Base-by-base conservation (phyloP, 108 stramenopile genomes). In the Cyclostephanos invisitatus region DNA sequence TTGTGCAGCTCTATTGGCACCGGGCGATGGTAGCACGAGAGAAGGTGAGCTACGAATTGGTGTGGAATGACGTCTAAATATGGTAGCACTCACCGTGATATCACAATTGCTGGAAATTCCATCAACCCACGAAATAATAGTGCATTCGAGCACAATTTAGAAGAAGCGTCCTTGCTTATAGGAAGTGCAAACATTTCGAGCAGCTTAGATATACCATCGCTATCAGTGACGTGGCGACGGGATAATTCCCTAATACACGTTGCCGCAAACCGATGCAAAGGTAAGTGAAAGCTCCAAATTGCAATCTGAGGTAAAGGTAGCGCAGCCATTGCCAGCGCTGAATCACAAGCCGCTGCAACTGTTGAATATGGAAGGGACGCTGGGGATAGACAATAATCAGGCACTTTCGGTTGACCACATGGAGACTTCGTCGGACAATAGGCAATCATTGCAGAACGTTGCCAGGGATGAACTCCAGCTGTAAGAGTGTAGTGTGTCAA, bases 261-360 rank as follows among this genome's bases (percentile, higher is more conserved):
- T 32, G 94, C 94, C 9, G 88, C 75, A 77, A 96, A 96, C 35
- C 97, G 87, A 75, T 97, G 95, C 61, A 98, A 68, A 10, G 94
- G 94, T 32, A 93, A 64, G 66, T 98, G 97, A 70, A 98, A 96
- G 48, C 93, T 94, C 75, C 91, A 92, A 28, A 81, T 73, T 36
- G 86, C 84, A 56, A 83, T 75, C 73, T 96, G 95, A 17, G 89
- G 83, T 18, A 90, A 62, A 9, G 90, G 90, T n/a, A 94, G 63
- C 3, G 89, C 87, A 8, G 67, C 68, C 72, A 89, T 84, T 4
- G 90, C 93, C 11, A 87, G 62, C 6, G 78, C 75, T 25, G 85
- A 75, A 37, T 90, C 93, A 67, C 75, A 72, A 50, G 66, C 68
- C 10, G 75, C 74, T 12, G 87, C 85, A 29, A 91, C 73, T 1